Evolutionary conservation across 805 yeast genomes (phyloP), one percentile per base, ranked within the genome.

Genomic region (Nakazawaea laoshanensis): DNA sequence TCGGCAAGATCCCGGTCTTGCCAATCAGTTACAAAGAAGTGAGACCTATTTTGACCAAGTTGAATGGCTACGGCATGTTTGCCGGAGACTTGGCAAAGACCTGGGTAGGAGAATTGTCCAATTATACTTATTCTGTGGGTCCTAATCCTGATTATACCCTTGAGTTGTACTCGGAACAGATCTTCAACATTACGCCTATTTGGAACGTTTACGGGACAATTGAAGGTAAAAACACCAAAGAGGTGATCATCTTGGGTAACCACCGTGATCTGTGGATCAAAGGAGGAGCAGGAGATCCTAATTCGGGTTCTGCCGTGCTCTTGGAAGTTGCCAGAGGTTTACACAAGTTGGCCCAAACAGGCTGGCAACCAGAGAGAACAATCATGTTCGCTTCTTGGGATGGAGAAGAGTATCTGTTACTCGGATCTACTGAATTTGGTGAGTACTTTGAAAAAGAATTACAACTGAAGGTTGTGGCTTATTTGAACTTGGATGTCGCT

Each of bases 231-330:
- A 58, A 62, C 24, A 52, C 58, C 24, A 64, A 69, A 30, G 77
- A 77, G 36, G 75, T 70, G 13, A 64, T 81, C 30, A 50, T 82
- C 22, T 50, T 81, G 36, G 92, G 92, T 22, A 81, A 80, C 50
- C 92, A 81, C 49, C 70, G 86, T 35, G 92, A 82, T 49, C 77
- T 88, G 3, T 83, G 89, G 92, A 69, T 77, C 37, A 71, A 75
- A 37, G 83, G 83, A 30, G 85, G 85, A 11, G 87, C 88, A 1
- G 78, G 74, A 17, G 92, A 82, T 53, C 88, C 92, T 19, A 81
- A 81, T 52, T 67, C 79, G 18, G 89, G 89, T 1, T 67, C 82
- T 12, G 77, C 87, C 1, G 72, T 65, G 1, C 40, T 78, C 41
- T 52, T 81, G 27, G 89, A 81, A 49, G 55, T 81, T 26, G 76